Evolutionary conservation across 768 basidiomycete species (phyloP), one percentile per base, ranked within the genome.

Genomic region (Pulveroboletus sp.): DNA sequence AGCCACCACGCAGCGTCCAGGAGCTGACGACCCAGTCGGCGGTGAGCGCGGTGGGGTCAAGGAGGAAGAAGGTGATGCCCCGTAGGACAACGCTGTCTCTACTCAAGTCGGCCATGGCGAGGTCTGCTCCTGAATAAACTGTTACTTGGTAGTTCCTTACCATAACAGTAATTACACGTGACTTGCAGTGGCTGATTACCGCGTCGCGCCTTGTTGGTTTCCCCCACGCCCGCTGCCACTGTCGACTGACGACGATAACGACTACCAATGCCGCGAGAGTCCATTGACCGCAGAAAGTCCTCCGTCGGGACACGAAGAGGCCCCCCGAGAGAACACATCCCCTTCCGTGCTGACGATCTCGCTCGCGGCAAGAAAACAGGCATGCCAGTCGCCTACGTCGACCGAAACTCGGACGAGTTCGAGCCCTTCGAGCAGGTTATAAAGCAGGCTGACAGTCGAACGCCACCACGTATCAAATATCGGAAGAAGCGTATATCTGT

Each of bases 291-390:
- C 38, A 62, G 67, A 59, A 68, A 70, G 56, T 70, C 67, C 35
- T 74, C 73, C 39, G 43, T 77, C 15, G 76, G 72, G 10, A 63
- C 69, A 14, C 76, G 85, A 36, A 76, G 84, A 21, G 80, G 79
- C 1, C 76, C 76, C 1, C 81, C 79, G 58, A 81, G 83, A 58
- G 74, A 79, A 5, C 86, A 90, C 57, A 77, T 87, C 12, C 89
- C 89, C 1, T 91, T 85, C 60, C 80, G 85, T 43, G 87, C 85
- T 3, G 85, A 89, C 56, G 85, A 89, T 57, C 79, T 81, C 10
- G 79, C 79, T 43, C 85, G 83, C 48, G 89, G 89, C 15, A 89
- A 87, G 76, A 86, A 82, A 64, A 91, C 89, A 0, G 89, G 89
- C 5, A 76, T 89, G 47, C 74, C 79, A 0, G 82, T 90, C 12